A percentile compares a stretch with the other conserved stretches of the same genome.
These are phyloP conservation scores for Stachybotrys elegans DNA, from an alignment of 2,329 filamentous ascomycete species.

Conservation along the genomic window DNA sequence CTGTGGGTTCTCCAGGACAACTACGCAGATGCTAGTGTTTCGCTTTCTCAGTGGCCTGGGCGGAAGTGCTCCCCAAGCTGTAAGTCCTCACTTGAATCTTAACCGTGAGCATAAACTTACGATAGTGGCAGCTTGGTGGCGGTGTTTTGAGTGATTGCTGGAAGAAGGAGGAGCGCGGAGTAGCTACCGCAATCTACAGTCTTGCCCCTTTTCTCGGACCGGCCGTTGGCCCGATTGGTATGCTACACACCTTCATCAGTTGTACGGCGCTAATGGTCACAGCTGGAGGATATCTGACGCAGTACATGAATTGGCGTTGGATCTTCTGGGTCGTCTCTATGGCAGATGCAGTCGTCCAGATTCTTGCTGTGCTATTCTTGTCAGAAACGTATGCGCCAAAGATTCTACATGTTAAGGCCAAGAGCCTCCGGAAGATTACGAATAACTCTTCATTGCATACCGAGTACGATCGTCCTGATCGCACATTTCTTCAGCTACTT, in stretches of 20 bases:
- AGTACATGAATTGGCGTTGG: constrained; percentile 37
- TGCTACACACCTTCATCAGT: constrained; percentile 3
- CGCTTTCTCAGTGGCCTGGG: constrained; percentile 44
- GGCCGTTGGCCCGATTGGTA: constrained; percentile 34
- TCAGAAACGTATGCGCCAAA: constrained; percentile 33
- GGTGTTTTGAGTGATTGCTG: constrained; percentile 45
- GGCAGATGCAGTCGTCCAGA: constrained; percentile 26
- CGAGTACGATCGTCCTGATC: constrained; percentile 20
- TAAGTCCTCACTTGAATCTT: constrained; percentile 8
- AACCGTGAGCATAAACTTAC: rapidly evolving
- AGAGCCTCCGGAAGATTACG: constrained; percentile 19
- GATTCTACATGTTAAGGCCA: constrained; percentile 21
- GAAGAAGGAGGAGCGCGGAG: constrained; percentile 32
- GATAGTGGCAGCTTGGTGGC: constrained; percentile 29
- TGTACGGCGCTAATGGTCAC: no score
- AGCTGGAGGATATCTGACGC: constrained; percentile 34
- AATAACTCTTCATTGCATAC: constrained; percentile 22
- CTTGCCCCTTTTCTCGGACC: constrained; percentile 38
- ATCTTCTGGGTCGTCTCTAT: constrained; percentile 37
- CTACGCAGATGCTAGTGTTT: constrained; percentile 41
- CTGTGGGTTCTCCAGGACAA: constrained; percentile 42
- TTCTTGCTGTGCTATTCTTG: constrained; percentile 30
- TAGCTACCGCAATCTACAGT: constrained; percentile 25
- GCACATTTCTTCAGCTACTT: constrained; percentile 17
- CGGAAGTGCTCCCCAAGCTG: constrained; percentile 40